Evolutionary conservation across 1,284 basidiomycete genomes (phyloP).

Genomic region (Inonotus obliquus): DNA sequence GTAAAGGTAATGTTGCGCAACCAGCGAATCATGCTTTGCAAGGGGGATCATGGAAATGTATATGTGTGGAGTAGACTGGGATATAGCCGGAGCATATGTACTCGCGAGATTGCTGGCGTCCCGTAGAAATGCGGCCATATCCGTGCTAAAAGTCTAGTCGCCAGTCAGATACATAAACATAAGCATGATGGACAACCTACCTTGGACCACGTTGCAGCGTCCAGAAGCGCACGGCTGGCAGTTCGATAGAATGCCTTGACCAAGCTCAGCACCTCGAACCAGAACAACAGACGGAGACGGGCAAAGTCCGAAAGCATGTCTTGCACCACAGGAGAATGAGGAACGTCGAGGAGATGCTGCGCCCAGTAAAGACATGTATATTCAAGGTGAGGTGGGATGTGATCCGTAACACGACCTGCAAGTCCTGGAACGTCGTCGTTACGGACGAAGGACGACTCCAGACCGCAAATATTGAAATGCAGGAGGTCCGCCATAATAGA

Average conservation of each 20-base stretch:
- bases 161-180: neutral
- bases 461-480: slow-evolving; percentile 7
- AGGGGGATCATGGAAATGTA: slow-evolving; percentile 24
- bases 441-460: slow-evolving; percentile 3
- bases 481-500: neutral
- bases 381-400: neutral
- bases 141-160: neutral
- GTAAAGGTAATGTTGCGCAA: neutral
- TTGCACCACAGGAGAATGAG: neutral
- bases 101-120: slow-evolving; percentile 22
- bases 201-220: neutral
- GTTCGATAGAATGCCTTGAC: slow-evolving; percentile 2
- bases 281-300: slow-evolving; percentile 22
- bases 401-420: neutral
- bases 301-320: slow-evolving; percentile 17
- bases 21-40: slow-evolving; percentile 13
- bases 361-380: slow-evolving; percentile 5
- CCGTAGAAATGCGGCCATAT: neutral
- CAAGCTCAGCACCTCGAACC: slow-evolving; percentile 29
- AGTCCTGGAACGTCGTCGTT: slow-evolving; percentile 9
- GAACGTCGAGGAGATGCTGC: slow-evolving; percentile 1
- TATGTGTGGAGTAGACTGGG: slow-evolving; percentile 22
- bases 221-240: neutral
- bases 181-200: neutral
- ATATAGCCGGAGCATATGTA: slow-evolving; percentile 20